These are phyloP conservation scores for Mortierella sp. DNA, from an alignment of 371 early-diverging fungal species.

Conservation along the genomic window DNA sequence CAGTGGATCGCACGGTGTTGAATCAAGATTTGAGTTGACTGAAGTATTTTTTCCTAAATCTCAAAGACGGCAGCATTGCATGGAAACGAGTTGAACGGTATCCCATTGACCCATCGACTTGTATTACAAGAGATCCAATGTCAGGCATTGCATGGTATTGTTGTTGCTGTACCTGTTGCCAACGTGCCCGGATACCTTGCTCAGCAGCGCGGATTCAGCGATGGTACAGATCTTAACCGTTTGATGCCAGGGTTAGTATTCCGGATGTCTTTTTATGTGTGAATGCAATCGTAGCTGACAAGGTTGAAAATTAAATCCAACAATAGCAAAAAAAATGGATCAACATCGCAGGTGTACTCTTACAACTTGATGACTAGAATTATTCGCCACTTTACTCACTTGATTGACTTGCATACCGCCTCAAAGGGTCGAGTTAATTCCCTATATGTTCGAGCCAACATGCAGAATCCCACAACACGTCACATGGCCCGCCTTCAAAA, in stretches of 20 bases:
- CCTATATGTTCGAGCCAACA: constrained; percentile 89
- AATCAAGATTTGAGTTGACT: not conserved
- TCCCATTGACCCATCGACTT: constrained; percentile 89
- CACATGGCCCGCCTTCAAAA: constrained; percentile 88
- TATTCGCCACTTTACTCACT: constrained; percentile 81
- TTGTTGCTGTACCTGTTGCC: constrained; percentile 90
- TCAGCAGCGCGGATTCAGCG: constrained; percentile 84
- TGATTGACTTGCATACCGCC: constrained; percentile 93
- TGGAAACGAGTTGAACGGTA: constrained; percentile 94
- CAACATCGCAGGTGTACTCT: constrained; percentile 86
- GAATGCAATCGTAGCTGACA: too few relatives aligned
- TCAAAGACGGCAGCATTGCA: constrained; percentile 81
- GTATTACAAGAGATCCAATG: constrained; percentile 85
- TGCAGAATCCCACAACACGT: constrained; percentile 82
- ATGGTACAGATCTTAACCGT: constrained; percentile 89
- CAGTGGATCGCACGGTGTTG: not conserved
- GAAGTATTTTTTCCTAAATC: not conserved
- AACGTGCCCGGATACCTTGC: constrained; percentile 89
- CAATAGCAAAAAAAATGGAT: constrained; percentile 69
- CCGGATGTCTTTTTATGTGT: too few relatives aligned
- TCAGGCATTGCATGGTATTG: constrained; percentile 79
- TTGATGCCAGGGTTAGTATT: constrained; percentile 80
- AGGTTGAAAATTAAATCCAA: not conserved
- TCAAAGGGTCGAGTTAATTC: constrained; percentile 89
- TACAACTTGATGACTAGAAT: constrained; percentile 86